These are phyloP conservation scores for Ophiosphaerella narmari DNA, from an alignment of 2,329 filamentous ascomycete species.

Conservation along the genomic window DNA sequence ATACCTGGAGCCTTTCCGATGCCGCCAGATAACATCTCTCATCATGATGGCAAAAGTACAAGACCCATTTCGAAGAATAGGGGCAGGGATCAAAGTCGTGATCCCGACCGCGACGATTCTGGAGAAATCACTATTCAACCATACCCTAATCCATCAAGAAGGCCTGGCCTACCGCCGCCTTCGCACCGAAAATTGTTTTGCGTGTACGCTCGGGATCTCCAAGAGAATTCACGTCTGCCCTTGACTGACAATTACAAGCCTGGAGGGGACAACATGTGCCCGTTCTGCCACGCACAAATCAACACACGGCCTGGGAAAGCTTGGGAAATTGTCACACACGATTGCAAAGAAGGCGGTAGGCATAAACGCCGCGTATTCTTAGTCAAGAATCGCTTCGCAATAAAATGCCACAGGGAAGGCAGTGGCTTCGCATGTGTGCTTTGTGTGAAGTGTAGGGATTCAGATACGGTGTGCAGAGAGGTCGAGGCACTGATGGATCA, in stretches of 20 bases:
- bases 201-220: constrained; percentile 38
- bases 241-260: constrained; percentile 29
- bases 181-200: constrained; percentile 30
- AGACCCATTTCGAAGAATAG: constrained; percentile 7
- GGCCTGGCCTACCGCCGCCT: background rate
- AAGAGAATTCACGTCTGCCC: constrained; percentile 22
- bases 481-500: constrained; percentile 37
- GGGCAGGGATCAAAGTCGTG: constrained; percentile 9
- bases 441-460: constrained; percentile 27
- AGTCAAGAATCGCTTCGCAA: constrained; percentile 34
- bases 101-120: constrained; percentile 7
- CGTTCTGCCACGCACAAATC: constrained; percentile 31
- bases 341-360: constrained; percentile 8
- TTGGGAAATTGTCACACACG: constrained; percentile 35
- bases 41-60: background rate
- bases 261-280: constrained; percentile 32
- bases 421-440: constrained; percentile 39
- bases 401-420: constrained; percentile 37
- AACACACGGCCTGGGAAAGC: constrained; percentile 26
- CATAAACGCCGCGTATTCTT: constrained; percentile 23
- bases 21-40: constrained; percentile 3
- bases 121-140: constrained; percentile 5
- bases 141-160: constrained; percentile 4
- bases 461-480: constrained; percentile 34
- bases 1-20: constrained; percentile 26